Evolutionary conservation across 1,284 basidiomycete species (phyloP).

Genomic region (Cutaneotrichosporon sp.): DNA sequence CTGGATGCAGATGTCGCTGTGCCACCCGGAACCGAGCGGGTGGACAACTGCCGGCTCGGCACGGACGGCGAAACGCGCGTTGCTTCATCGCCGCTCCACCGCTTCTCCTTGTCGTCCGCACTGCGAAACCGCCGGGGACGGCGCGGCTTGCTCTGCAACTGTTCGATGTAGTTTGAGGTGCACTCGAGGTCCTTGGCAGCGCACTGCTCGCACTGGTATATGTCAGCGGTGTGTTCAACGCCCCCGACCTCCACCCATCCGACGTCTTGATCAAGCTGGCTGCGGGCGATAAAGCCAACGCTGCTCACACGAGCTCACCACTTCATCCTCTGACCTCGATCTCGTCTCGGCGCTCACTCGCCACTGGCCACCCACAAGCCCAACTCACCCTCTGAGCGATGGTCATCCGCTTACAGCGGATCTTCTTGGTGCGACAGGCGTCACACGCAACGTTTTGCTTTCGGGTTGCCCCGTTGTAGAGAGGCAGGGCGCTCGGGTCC

Average conservation of each 20-base stretch:
- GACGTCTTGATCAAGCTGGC: too few relatives aligned
- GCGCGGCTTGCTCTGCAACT: conserved; percentile 37
- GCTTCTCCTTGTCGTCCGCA: conserved; percentile 14
- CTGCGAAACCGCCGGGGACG: conserved; percentile 24
- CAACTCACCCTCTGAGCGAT: conserved; percentile 20
- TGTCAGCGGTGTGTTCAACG: conserved; percentile 27
- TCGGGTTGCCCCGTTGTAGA: conserved; percentile 24
- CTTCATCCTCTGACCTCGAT: not conserved
- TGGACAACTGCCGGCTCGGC: conserved; percentile 1
- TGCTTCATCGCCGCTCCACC: not conserved
- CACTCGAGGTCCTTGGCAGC: conserved; percentile 35
- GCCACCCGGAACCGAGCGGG: not conserved
- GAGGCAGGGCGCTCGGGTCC: conserved; percentile 1
- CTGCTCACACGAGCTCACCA: conserved; percentile 8
- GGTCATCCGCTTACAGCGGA: conserved; percentile 33
- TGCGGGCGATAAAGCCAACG: not conserved
- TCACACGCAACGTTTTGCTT: conserved; percentile 91
- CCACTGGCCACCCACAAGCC: not conserved
- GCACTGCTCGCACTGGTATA: conserved; percentile 44
- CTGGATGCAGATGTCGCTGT: not conserved
- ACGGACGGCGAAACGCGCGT: not conserved
- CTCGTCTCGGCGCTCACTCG: not conserved
- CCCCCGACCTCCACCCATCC: not conserved
- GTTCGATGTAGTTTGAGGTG: conserved; percentile 46
- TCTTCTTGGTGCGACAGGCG: conserved; percentile 61